Evolutionary conservation across 1,284 basidiomycete species (phyloP), one percentile per base, ranked within the genome.

Genomic region (Leccinum huronense): DNA sequence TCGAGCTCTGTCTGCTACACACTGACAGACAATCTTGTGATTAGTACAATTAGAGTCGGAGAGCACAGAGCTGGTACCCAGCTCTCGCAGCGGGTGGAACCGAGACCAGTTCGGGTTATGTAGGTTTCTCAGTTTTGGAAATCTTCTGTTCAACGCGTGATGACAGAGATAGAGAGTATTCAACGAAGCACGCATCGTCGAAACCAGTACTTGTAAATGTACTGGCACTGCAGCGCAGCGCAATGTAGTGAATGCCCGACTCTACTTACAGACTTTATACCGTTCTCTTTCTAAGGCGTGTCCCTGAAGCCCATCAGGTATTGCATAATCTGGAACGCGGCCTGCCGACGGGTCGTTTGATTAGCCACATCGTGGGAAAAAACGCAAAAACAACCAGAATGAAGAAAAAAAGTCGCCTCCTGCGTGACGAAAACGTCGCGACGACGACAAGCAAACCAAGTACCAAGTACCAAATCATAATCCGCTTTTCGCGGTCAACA

Each of bases 251-350:
- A 19, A 45, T n/a, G 16, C 4, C 9, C 16, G 5, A 42, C 11
- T 48, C 10, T 23, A 48, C 45, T 5, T 8, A 45, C n/a, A 5
- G 23, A 23, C 19, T 23, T 14, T 9, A 53, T 3, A 53, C 23
- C 19, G 7, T 5, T 53, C 9, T 45, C n/a, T 16, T n/a, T 45
- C 59, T 72, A 84, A 4, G 80, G 81, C 4, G 73, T 79, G 2
- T 74, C 69, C 64, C 88, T 83, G 75, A 86, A 84, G 14, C 89
- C 89, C 84, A 90, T 81, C 65, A 90, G 73, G 70, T 83, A 89
- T 70, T 86, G 76, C 87, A 90, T 89, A 59, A 80, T 84, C 71
- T 90, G 88, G 77, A 88, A 86, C 1, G 86, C 83, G 55, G 88
- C 86, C 84, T 88, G 62, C 34, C 42, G 3, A 48, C 3, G 16